phyloP scores from a whole-genome alignment of 1,284 basidiomycete species.

The Cryptococcus floricola region DNA sequence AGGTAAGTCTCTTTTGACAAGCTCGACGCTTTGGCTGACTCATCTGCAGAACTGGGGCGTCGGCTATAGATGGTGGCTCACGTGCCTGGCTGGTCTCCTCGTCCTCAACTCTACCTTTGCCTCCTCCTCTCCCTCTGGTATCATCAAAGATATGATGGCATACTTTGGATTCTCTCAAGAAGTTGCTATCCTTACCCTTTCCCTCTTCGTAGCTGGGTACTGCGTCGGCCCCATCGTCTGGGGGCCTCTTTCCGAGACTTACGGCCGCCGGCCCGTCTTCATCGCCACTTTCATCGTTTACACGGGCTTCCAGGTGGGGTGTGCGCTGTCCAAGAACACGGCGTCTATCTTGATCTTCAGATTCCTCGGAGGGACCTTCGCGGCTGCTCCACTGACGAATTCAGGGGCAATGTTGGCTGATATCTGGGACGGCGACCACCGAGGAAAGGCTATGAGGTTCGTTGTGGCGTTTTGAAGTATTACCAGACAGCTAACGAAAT shows the following conservation, averaged over 20 bases:
- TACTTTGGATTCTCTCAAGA: slow-evolving; percentile 60
- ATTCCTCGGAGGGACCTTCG: slow-evolving; percentile 64
- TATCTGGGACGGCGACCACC: slow-evolving; percentile 63
- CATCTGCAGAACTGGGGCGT: slow-evolving; percentile 57
- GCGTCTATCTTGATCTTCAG: slow-evolving; percentile 63
- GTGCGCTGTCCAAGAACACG: slow-evolving; percentile 61
- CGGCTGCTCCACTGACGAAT: slow-evolving; percentile 51
- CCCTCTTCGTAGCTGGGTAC: slow-evolving; percentile 48
- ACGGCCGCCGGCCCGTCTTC: slow-evolving; percentile 61
- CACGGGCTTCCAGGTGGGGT: slow-evolving; percentile 57
- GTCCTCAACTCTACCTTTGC: slow-evolving; percentile 62
- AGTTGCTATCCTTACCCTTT: slow-evolving; percentile 52
- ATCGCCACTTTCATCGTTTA: slow-evolving; percentile 64
- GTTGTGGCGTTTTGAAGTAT: too few relatives aligned
- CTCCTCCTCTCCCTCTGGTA: slow-evolving; percentile 45
- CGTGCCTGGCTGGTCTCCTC: slow-evolving; percentile 58
- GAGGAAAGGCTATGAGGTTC: slow-evolving; percentile 65
- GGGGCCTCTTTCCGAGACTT: slow-evolving; percentile 56
- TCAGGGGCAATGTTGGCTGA: slow-evolving; percentile 56
- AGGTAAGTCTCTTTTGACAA: slow-evolving; percentile 24
- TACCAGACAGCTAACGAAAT: too few relatives aligned
- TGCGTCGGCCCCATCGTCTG: slow-evolving; percentile 62
- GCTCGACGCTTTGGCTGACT: background rate
- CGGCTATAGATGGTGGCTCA: slow-evolving; percentile 62
- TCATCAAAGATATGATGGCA: slow-evolving; percentile 48